Evolutionary conservation across 352 stramenopile genomes (phyloP).

Genomic region (Phytophthora ramorum): DNA sequence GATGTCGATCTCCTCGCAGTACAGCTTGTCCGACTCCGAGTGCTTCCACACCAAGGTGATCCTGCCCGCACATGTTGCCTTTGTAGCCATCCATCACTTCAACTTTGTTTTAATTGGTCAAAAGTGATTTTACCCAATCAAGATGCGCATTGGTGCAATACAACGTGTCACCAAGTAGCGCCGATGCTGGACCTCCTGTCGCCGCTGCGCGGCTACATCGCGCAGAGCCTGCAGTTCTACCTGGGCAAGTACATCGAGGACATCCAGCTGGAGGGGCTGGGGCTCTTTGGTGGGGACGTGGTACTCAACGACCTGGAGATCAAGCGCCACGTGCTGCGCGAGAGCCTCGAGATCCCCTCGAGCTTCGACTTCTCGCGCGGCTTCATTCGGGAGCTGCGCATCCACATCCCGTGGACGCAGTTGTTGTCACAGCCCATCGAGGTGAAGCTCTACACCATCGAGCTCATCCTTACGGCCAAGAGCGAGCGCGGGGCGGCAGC

Average conservation of each 20-base stretch:
- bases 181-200: conserved; percentile 88
- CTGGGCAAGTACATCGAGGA: conserved; percentile 91
- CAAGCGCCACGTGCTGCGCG: conserved; percentile 87
- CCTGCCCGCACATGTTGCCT: no score
- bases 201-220: conserved; percentile 85
- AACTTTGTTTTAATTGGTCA: no score
- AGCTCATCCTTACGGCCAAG: conserved; percentile 83
- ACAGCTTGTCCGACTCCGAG: conserved; percentile 94
- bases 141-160: no score
- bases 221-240: conserved; percentile 90
- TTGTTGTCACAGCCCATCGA: conserved; percentile 88
- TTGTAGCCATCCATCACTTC: no score
- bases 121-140: no score
- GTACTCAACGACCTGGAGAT: conserved; percentile 91
- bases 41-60: conserved; percentile 88
- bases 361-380: conserved; percentile 88
- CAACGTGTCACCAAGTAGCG: no score
- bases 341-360: conserved; percentile 87
- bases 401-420: conserved; percentile 91
- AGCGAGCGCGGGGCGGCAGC: conserved; percentile 17
- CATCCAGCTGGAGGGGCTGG: conserved; percentile 87
- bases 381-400: conserved; percentile 88
- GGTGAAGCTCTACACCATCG: conserved; percentile 90
- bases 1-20: conserved; percentile 99
- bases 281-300: conserved; percentile 85